phyloP scores from a whole-genome alignment of 1,284 basidiomycete genomes.

The Ustilago shanxiensis region DNA sequence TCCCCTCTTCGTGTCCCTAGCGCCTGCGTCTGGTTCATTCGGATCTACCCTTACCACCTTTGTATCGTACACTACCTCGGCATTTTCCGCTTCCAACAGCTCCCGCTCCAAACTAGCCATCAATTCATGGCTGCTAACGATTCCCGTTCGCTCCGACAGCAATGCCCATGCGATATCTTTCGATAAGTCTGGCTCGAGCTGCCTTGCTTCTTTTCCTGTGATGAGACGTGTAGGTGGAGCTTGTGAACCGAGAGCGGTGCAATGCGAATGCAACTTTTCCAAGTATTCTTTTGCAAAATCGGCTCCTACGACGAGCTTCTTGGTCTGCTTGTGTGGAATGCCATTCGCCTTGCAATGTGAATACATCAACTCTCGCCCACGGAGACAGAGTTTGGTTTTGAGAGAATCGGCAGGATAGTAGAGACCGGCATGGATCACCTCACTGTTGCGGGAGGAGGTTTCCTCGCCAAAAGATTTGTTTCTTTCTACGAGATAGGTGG shows the following conservation, averaged over 20 bases:
- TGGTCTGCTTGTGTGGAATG: conserved; percentile 81
- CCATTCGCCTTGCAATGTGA: conserved; percentile 78
- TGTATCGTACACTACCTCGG: conserved; percentile 84
- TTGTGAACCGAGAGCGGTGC: conserved; percentile 33
- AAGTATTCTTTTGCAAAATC: conserved; percentile 51
- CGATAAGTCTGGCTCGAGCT: conserved; percentile 85
- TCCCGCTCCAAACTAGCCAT: conserved; percentile 85
- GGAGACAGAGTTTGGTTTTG: conserved; percentile 87
- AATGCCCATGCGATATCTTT: conserved; percentile 80
- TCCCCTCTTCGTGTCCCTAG: conserved; percentile 42
- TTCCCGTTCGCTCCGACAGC: conserved; percentile 88
- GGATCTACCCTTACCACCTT: conserved; percentile 89
- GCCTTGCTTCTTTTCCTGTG: conserved; percentile 78
- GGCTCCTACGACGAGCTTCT: conserved; percentile 75
- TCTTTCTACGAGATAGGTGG: conserved; percentile 88
- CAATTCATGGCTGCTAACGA: conserved; percentile 84
- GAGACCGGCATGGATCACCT: conserved; percentile 86
- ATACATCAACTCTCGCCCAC: conserved; percentile 88
- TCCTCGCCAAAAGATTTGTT: conserved; percentile 72
- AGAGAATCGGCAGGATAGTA: conserved; percentile 85
- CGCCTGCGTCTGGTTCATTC: conserved; percentile 27
- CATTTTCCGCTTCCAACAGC: conserved; percentile 78
- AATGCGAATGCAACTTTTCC: conserved; percentile 52
- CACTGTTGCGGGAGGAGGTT: conserved; percentile 84
- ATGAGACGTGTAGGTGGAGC: conserved; percentile 76